Evolutionary conservation across 768 basidiomycete species (phyloP).

Genomic region (Mycena amicta): DNA sequence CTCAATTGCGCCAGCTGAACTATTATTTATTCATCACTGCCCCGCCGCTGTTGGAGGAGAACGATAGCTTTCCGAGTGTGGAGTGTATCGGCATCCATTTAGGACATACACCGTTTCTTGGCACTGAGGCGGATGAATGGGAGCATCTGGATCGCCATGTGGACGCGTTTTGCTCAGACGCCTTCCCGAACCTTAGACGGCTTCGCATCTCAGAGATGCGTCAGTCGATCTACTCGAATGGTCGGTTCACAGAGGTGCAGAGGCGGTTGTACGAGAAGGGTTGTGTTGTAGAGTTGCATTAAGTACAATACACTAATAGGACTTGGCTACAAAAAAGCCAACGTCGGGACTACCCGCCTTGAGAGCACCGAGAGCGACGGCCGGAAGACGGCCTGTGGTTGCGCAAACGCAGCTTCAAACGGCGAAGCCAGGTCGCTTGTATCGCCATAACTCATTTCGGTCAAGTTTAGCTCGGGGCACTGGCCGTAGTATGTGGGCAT

Average conservation of each 20-base stretch:
- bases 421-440: not conserved
- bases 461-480: not conserved
- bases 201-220: conserved; percentile 50
- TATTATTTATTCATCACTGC: conserved; percentile 57
- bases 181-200: conserved; percentile 48
- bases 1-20: conserved; percentile 52
- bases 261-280: conserved; percentile 5
- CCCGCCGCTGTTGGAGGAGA: conserved; percentile 15
- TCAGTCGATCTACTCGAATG: not conserved
- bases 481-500: not conserved
- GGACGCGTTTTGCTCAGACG: conserved; percentile 38
- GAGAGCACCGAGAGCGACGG: too few relatives aligned
- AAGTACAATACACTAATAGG: too few relatives aligned
- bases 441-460: not conserved
- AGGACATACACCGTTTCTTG: conserved; percentile 45
- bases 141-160: conserved; percentile 51
- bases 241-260: conserved; percentile 5
- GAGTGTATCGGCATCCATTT: conserved; percentile 54
- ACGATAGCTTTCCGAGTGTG: conserved; percentile 34
- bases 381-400: too few relatives aligned
- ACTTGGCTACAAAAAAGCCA: too few relatives aligned
- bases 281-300: conserved; percentile 3
- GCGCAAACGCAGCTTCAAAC: too few relatives aligned
- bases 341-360: too few relatives aligned
- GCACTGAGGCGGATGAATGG: conserved; percentile 40